Evolutionary conservation across 805 yeast species (phyloP), one percentile per base, ranked within the genome.

Genomic region (Candida krabiensis): DNA sequence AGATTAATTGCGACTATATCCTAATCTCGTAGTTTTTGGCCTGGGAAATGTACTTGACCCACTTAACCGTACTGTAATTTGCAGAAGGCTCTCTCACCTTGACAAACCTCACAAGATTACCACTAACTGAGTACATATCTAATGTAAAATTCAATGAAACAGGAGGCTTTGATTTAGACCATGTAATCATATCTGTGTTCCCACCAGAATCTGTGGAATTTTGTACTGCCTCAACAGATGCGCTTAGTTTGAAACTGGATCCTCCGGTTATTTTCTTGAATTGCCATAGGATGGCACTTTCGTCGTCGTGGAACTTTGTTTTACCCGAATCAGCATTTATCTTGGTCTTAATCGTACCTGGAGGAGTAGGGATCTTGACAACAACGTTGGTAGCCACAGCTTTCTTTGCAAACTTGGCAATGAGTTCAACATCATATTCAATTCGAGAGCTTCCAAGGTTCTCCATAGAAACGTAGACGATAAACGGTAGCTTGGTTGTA

Each of bases 11-110:
- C n/a, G n/a, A 15, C 61, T 58, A 83, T 46, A 80, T 80, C 38
- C 97, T 69, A 8, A 87, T 71, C 45, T 90, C 96, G 51, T 86
- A 89, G 5, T 84, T 75, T 0, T 96, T 96, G 0, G 91, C 80
- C 43, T 73, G 76, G 1, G 91, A 73, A 12, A 75, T 58, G 58
- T 91, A 91, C 50, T 86, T 78, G 23, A 90, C 95, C 95, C 95
- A 88, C 58, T 90, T 91, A 16, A 86, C 79, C 0, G 95, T 80
- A 19, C 73, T 67, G 63, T 87, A 86, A 38, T 76, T 76, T 7
- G 52, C 63, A 7, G 35, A 31, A 52, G 59, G 72, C 64, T 65
- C 90, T 72, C 43, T 66, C 4, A 91, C 82, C 55, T 77, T 79
- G 49, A 90, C 68, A 56, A 76, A 84, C 44, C 83, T 74, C 26